phyloP scores from a whole-genome alignment of 345 rosid species.

The Rubroshorea leprosula region DNA sequence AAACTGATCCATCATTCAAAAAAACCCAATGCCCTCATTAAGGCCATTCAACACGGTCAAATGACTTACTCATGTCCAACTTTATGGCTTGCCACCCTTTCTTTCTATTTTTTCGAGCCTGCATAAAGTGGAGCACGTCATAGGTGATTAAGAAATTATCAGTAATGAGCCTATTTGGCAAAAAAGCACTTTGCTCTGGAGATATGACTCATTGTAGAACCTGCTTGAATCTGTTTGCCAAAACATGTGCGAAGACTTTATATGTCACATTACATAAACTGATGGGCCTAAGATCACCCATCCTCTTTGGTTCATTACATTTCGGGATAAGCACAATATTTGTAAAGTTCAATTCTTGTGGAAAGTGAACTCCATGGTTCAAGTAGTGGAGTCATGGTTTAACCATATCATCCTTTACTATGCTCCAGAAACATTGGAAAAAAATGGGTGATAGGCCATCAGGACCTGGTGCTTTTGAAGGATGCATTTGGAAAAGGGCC shows the following conservation, averaged over 20 bases:
- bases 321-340: neutral
- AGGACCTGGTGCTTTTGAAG: neutral
- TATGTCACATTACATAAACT: neutral
- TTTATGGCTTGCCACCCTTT: neutral
- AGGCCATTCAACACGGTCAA: neutral
- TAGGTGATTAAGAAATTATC: neutral
- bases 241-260: neutral
- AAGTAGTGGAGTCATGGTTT: neutral
- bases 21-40: neutral
- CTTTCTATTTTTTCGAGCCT: too few relatives aligned
- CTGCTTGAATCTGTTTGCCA: neutral
- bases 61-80: neutral
- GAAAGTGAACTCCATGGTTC: neutral
- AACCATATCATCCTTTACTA: neutral
- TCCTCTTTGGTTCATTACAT: neutral
- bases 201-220: neutral
- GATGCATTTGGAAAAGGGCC: neutral
- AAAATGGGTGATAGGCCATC: neutral
- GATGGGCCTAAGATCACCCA: neutral
- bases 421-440: neutral
- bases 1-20: neutral
- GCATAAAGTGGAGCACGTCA: neutral
- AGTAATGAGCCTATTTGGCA: neutral
- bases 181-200: neutral
- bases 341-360: neutral